Percentiles rank a stretch among this genome's conserved stretches.
phyloP scores from a whole-genome alignment of 140 eudicot species.

The Cichorium intybus region DNA sequence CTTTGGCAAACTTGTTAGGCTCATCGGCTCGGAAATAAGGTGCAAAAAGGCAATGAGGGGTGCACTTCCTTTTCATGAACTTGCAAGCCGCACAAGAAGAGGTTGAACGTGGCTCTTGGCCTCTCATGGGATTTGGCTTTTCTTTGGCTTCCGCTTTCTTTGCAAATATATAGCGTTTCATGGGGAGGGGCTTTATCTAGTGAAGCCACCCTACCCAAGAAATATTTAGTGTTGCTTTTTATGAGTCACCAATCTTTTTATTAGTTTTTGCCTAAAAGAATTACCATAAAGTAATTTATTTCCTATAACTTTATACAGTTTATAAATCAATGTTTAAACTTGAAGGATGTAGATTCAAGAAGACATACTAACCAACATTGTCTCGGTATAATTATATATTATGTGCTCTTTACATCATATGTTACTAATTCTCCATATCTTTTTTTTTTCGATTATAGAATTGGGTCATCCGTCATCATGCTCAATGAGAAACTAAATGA shows the following conservation, averaged over 20 bases:
- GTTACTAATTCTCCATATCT: neutral
- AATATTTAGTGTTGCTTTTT: slow-evolving; percentile 16
- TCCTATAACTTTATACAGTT: neutral
- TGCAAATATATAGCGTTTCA: slow-evolving; percentile 32
- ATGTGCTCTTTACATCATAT: too few relatives aligned
- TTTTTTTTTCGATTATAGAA: too few relatives aligned
- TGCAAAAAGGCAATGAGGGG: slow-evolving; percentile 66
- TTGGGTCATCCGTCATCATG: too few relatives aligned
- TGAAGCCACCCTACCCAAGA: slow-evolving; percentile 13
- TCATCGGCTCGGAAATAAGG: slow-evolving; percentile 85
- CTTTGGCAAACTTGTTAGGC: slow-evolving; percentile 72
- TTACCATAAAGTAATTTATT: neutral
- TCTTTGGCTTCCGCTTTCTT: slow-evolving; percentile 17
- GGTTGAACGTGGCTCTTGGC: slow-evolving; percentile 76
- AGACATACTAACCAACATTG: neutral
- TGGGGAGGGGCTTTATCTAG: slow-evolving; percentile 2
- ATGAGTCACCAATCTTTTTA: neutral
- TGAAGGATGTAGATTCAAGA: too few relatives aligned
- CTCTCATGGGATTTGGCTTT: slow-evolving; percentile 47
- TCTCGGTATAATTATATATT: neutral
- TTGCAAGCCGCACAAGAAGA: slow-evolving; percentile 97
- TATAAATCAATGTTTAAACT: neutral
- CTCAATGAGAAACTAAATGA: neutral
- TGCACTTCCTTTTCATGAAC: slow-evolving; percentile 80
- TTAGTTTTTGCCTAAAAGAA: neutral